Percentiles rank a stretch among this genome's conserved stretches.
These are phyloP conservation scores for Aurantiochytrium sp. DNA, from an alignment of 108 stramenopile genomes.

Conservation along the genomic window DNA sequence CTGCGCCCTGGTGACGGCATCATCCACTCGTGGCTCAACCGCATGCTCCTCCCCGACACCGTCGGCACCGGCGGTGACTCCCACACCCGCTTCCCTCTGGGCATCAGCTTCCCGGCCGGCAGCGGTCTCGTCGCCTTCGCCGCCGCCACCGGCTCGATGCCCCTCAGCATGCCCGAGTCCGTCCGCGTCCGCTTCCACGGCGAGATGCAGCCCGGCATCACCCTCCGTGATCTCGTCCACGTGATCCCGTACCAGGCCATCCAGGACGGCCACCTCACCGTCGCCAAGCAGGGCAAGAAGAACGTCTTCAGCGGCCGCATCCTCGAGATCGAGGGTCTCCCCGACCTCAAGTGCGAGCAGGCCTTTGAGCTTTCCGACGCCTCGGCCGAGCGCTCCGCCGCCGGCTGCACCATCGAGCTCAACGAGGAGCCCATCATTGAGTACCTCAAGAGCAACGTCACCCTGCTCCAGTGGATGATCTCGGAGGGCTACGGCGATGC, in stretches of 20 bases:
- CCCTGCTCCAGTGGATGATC: conserved; percentile 97
- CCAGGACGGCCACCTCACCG: conserved; percentile 80
- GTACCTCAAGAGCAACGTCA: conserved; percentile 81
- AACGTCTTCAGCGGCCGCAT: conserved; percentile 88
- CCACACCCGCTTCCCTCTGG: conserved; percentile 91
- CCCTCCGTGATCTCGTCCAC: conserved; percentile 88
- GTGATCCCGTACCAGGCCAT: conserved; percentile 89
- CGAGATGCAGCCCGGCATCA: conserved; percentile 88
- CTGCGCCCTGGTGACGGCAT: conserved; percentile 90
- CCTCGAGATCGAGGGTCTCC: conserved; percentile 90
- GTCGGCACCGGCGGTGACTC: conserved; percentile 94
- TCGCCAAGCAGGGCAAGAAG: conserved; percentile 90
- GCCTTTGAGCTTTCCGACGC: conserved; percentile 90
- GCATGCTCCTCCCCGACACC: conserved; percentile 90
- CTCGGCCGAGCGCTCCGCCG: conserved; percentile 84
- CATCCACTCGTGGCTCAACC: conserved; percentile 93
- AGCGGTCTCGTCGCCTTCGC: conserved; percentile 88
- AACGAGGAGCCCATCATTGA: conserved; percentile 89
- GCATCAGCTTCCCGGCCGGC: conserved; percentile 92
- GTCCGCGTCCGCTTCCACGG: conserved; percentile 85
- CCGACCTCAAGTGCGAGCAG: conserved; percentile 87
- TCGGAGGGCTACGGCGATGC: conserved; percentile 87
- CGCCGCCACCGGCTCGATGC: conserved; percentile 90
- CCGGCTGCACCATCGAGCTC: conserved; percentile 89
- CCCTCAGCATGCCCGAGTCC: conserved; percentile 88